Evolutionary conservation across 139 green algal genomes (phyloP), one percentile per base, ranked within the genome.

Genomic region (Chlamydomonas eustigma): DNA sequence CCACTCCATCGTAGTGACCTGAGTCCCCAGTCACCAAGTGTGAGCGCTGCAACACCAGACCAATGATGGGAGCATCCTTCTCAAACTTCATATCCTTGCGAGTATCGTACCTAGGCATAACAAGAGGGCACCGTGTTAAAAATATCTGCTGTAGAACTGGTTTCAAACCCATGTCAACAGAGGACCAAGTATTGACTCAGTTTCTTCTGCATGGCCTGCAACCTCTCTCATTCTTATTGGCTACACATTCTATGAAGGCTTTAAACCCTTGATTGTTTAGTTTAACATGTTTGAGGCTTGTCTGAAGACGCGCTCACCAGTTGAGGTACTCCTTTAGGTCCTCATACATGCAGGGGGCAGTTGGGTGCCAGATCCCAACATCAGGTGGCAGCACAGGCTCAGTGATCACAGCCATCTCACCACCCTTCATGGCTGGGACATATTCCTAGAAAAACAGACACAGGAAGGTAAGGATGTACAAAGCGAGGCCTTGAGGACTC

Each of bases 241-340:
- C n/a, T n/a, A n/a, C n/a, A n/a, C n/a, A n/a, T n/a, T n/a, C n/a
- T n/a, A n/a, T n/a, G n/a, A n/a, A n/a, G n/a, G n/a, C n/a, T n/a
- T n/a, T n/a, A n/a, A n/a, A n/a, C n/a, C n/a, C n/a, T n/a, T n/a
- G n/a, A n/a, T n/a, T n/a, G n/a, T n/a, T n/a, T n/a, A n/a, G n/a
- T n/a, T n/a, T n/a, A n/a, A n/a, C n/a, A n/a, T n/a, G n/a, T n/a
- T n/a, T n/a, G n/a, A n/a, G n/a, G n/a, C n/a, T n/a, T n/a, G n/a
- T n/a, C n/a, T n/a, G n/a, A n/a, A n/a, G n/a, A n/a, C n/a, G n/a
- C n/a, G 24, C 84, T 75, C 76, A 91, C 94, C 94, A 98, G 92
- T 98, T 98, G 31, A 98, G 89, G 88, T 98, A 98, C 90, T 98
- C 95, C 90, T 98, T 98, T 32, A 98, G 67, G 84, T 98, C 95